A percentile compares a stretch with the other conserved stretches of the same genome.
These are phyloP conservation scores for Umbellularia californica DNA, from an alignment of 164 flowering plant genomes.

Conservation along the genomic window DNA sequence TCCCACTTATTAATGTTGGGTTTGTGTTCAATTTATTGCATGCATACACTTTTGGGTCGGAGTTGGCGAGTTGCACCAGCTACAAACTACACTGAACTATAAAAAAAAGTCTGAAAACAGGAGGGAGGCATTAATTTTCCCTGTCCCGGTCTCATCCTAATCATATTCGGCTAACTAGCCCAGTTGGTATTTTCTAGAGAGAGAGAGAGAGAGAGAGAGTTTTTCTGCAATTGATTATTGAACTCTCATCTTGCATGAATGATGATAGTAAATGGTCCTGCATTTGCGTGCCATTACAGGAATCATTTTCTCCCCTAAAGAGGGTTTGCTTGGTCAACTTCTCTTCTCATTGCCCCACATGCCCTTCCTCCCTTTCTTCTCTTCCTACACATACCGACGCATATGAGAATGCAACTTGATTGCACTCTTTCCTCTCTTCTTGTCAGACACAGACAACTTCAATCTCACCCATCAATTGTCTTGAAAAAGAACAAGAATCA, in stretches of 20 bases:
- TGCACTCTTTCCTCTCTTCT: neutral
- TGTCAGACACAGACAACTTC: neutral
- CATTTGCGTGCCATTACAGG: conserved; percentile 3
- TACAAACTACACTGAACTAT: too few relatives aligned
- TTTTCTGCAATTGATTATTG: neutral
- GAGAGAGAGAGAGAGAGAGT: neutral
- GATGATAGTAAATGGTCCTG: neutral
- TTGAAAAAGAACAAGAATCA: neutral
- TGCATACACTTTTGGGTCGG: too few relatives aligned
- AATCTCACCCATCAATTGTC: neutral
- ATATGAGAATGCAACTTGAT: neutral
- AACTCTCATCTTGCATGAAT: neutral
- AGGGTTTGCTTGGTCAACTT: neutral
- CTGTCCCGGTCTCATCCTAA: too few relatives aligned
- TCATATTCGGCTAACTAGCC: too few relatives aligned
- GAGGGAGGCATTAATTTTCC: too few relatives aligned
- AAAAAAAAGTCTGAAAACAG: too few relatives aligned
- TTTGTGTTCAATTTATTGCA: too few relatives aligned
- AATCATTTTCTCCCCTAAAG: neutral
- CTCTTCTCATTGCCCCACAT: neutral
- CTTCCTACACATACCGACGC: neutral
- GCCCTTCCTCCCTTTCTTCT: neutral
- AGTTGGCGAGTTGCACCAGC: too few relatives aligned
- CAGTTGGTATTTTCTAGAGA: neutral
- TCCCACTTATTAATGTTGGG: too few relatives aligned